Base-by-base conservation (phyloP, 306 rosid species). In the Sphenostylis stenocarpa region DNA sequence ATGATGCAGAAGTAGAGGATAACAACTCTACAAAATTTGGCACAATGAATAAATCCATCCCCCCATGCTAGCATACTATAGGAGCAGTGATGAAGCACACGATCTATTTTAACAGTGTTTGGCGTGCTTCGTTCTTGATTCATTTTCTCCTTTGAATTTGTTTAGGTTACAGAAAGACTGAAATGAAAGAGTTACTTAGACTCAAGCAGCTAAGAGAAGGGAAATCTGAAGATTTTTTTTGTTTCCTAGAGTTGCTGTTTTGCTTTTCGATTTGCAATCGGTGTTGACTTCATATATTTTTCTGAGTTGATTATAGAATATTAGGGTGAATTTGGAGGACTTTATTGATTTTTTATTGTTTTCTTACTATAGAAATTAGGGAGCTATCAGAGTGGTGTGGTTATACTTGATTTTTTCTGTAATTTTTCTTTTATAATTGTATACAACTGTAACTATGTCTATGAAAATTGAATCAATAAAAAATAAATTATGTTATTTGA, bases 401-500 rank as follows among this genome's bases (percentile, higher is more conserved):
- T 60, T 79, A 79, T 76, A 83, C 67, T 15, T 70, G 61, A 44
- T 44, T 73, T 72, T 45, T 43, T 7, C 3, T 28, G 39, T 2
- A 14, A 39, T 24, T 83, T 58, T 44, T 51, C 41, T 60, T 70
- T 81, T 62, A 41, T 53, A 49, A 68, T 73, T 76, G 29, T 70
- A 58, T n/a, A 75, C 73, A 82, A 78, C 52, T 91, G 91, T 85
- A 88, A 76, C 63, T 61, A 79, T 58, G 79, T 16, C 39, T 74
- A 74, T 15, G 26, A 79, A 45, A 72, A 81, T 80, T 86, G 84
- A 76, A 76, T 88, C 58, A 81, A 76, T 82, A n/a, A 76, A 49
- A 69, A 81, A 85, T 73, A 77, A 77, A 63, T 51, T 63, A 69
- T 64, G 20, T 76, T 79, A 21, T 76, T 82, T 60, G 62, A 71